These are phyloP conservation scores for Lachnellula cervina DNA, from an alignment of 2,329 filamentous ascomycete genomes.

Conservation along the genomic window DNA sequence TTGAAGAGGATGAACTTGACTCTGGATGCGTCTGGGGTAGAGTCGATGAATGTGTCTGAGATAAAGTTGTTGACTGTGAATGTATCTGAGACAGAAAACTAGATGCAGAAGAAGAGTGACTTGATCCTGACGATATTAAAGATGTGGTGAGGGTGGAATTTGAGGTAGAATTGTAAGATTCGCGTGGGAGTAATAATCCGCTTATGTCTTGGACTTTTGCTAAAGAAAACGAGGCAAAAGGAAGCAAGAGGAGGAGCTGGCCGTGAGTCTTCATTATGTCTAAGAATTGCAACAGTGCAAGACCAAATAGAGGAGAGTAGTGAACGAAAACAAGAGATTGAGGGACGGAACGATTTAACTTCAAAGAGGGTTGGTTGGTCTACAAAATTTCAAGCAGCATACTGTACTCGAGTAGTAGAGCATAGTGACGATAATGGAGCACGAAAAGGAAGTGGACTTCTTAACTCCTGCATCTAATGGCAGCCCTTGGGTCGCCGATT, in stretches of 20 bases:
- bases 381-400: too few relatives aligned
- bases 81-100: background rate
- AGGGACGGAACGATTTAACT: background rate
- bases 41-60: too few relatives aligned
- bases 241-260: background rate
- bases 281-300: background rate
- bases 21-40: too few relatives aligned
- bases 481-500: too few relatives aligned
- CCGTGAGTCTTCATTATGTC: background rate
- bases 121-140: background rate
- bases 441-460: too few relatives aligned
- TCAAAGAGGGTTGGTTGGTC: too few relatives aligned
- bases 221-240: background rate
- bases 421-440: too few relatives aligned
- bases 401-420: too few relatives aligned
- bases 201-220: background rate
- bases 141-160: background rate
- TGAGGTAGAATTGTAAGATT: background rate
- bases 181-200: background rate
- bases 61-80: background rate
- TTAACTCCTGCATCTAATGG: too few relatives aligned
- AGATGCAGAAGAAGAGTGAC: constrained; percentile 5
- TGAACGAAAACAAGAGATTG: background rate
- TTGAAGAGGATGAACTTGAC: too few relatives aligned
- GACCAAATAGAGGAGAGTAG: background rate